Evolutionary conservation across 345 rosid species (phyloP).

Genomic region (Citrus trifoliata): DNA sequence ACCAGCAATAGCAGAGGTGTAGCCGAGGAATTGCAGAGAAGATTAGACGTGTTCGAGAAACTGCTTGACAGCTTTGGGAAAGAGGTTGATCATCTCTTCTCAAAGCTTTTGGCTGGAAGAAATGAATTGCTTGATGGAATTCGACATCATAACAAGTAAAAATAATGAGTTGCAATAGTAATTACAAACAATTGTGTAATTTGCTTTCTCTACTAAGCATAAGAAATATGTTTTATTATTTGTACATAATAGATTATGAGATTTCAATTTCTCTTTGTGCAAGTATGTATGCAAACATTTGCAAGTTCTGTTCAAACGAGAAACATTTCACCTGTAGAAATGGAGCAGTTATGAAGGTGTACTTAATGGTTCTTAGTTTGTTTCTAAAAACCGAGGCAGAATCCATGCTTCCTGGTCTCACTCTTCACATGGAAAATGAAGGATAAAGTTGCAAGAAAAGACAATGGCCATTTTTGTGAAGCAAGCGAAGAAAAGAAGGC

Average conservation of each 20-base stretch:
- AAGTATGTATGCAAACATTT: not conserved
- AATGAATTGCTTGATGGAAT: conserved; percentile 43
- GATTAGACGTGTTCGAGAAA: conserved; percentile 37
- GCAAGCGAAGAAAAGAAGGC: not conserved
- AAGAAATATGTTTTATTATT: not conserved
- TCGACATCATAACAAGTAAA: conserved; percentile 15
- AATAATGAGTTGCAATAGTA: not conserved
- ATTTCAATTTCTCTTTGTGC: not conserved
- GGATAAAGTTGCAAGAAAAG: not conserved
- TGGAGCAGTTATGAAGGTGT: not conserved
- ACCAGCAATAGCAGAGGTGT: conserved; percentile 15
- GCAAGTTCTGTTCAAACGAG: not conserved
- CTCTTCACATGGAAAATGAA: not conserved
- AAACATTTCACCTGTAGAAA: not conserved
- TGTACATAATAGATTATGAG: conserved; percentile 2
- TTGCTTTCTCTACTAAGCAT: not conserved
- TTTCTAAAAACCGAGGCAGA: not conserved
- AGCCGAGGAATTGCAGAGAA: conserved; percentile 42
- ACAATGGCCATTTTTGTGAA: not conserved
- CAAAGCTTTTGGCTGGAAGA: conserved; percentile 42
- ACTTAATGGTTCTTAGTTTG: not conserved
- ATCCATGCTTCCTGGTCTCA: not conserved
- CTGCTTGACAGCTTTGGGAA: conserved; percentile 32
- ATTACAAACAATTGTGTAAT: not conserved
- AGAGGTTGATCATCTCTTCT: conserved; percentile 49